phyloP scores from a whole-genome alignment of 2,329 filamentous ascomycete species.

The Botrytis hyacinthi region DNA sequence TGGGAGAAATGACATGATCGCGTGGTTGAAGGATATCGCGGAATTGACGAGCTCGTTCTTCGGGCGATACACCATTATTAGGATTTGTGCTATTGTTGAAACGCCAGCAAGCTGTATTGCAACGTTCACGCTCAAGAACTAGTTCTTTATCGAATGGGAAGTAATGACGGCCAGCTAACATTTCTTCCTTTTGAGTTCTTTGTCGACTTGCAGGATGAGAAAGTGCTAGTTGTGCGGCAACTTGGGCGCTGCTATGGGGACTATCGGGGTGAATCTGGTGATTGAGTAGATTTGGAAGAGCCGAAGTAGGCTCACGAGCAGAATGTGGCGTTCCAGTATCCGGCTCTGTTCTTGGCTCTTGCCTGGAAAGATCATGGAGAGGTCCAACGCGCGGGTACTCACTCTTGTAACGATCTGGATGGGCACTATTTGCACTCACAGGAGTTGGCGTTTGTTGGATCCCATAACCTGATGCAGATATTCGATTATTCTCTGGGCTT shows the following conservation, averaged over 20 bases:
- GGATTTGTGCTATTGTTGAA: conserved; percentile 85
- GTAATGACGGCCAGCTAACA: conserved; percentile 78
- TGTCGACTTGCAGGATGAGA: conserved; percentile 37
- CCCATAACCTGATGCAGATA: conserved; percentile 52
- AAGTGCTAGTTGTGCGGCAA: conserved; percentile 38
- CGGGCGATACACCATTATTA: conserved; percentile 64
- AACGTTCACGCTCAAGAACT: conserved; percentile 79
- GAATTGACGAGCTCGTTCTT: conserved; percentile 69
- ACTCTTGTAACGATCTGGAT: conserved; percentile 45
- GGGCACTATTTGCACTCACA: conserved; percentile 52
- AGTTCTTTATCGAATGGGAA: conserved; percentile 76
- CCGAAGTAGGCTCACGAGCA: conserved; percentile 42
- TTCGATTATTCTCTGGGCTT: conserved; percentile 58
- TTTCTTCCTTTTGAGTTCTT: conserved; percentile 81
- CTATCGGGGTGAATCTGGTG: conserved; percentile 36
- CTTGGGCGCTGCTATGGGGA: conserved; percentile 36
- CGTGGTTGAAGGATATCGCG: conserved; percentile 67
- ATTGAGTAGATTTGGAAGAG: conserved; percentile 52
- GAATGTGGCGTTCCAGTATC: conserved; percentile 44
- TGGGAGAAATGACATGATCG: conserved; percentile 55
- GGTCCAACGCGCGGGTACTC: conserved; percentile 60
- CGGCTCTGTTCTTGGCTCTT: conserved; percentile 51
- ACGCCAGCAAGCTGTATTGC: conserved; percentile 74
- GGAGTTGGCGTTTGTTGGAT: conserved; percentile 56
- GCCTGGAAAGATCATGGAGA: conserved; percentile 57